Evolutionary conservation across 2,329 filamentous ascomycete species (phyloP).

Genomic region (Alternaria consortialis): DNA sequence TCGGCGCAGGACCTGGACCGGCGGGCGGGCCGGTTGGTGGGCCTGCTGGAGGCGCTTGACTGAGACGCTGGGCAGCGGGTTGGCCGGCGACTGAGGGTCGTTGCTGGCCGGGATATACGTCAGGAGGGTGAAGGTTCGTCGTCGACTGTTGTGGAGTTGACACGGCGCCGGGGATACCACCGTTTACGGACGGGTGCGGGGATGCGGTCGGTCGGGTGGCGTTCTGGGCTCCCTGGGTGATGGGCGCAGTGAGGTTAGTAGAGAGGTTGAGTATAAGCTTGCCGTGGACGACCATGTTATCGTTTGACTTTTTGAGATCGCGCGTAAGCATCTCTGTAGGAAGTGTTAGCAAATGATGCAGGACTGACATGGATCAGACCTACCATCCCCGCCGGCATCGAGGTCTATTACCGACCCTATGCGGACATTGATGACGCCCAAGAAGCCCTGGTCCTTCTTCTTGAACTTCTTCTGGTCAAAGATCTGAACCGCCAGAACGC

Average conservation of each 20-base stretch:
- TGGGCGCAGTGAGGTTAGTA: conserved; percentile 81
- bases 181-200: conserved; percentile 50
- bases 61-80: conserved; percentile 38
- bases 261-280: conserved; percentile 97
- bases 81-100: conserved; percentile 36
- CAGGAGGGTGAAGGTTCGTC: conserved; percentile 48
- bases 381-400: conserved; percentile 89
- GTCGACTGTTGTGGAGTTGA: conserved; percentile 54
- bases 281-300: conserved; percentile 96
- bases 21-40: conserved; percentile 56
- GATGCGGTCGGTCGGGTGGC: conserved; percentile 52
- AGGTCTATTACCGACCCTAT: conserved; percentile 95
- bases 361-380: conserved; percentile 34
- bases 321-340: conserved; percentile 89
- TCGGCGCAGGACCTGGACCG: conserved; percentile 31
- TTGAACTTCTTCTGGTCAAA: conserved; percentile 99
- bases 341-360: conserved; percentile 33
- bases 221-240: conserved; percentile 60
- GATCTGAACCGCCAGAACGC: conserved; percentile 96
- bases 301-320: conserved; percentile 96
- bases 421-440: conserved; percentile 96
- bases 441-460: conserved; percentile 99
- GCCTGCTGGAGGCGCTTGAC: conserved; percentile 42
- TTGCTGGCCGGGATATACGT: conserved; percentile 48
- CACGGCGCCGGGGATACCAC: conserved; percentile 42